A percentile compares a stretch with the other conserved stretches of the same genome.
Conservation (phyloP, 1,139 yeast species). For the Sugiyamaella castrensis region DNA sequence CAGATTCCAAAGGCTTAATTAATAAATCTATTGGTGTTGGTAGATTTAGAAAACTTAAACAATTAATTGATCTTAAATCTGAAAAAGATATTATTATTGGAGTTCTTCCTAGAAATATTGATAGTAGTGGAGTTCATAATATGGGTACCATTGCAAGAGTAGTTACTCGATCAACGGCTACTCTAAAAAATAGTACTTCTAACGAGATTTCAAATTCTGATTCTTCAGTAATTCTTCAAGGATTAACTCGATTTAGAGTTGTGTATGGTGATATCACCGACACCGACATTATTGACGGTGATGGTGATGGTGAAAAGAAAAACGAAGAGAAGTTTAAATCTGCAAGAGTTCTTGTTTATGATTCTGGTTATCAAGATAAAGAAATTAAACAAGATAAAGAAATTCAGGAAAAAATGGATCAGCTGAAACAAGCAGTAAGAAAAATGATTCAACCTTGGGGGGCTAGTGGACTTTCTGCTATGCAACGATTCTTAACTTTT, state of each 20-base stretch:
- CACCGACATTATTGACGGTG: too few species aligned
- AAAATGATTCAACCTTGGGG: slow-evolving; percentile 18
- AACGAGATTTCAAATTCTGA: not conserved
- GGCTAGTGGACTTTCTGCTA: slow-evolving; percentile 19
- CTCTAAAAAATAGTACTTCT: too few species aligned
- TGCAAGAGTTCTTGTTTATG: slow-evolving; percentile 10
- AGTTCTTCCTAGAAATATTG: slow-evolving; percentile 11
- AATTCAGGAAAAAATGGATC: slow-evolving; percentile 25
- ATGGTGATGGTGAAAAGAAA: too few species aligned
- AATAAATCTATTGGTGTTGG: slow-evolving; percentile 7
- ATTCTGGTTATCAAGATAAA: slow-evolving; percentile 9
- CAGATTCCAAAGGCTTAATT: slow-evolving; percentile 6
- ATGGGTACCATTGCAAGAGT: slow-evolving; percentile 31
- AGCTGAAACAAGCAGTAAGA: slow-evolving; percentile 23
- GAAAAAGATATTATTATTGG: slow-evolving; percentile 14
- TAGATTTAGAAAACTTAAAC: slow-evolving; percentile 5
- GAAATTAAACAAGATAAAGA: slow-evolving; percentile 7
- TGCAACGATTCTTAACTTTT: slow-evolving; percentile 25
- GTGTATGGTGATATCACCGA: slow-evolving; percentile 9
- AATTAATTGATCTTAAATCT: slow-evolving; percentile 13
- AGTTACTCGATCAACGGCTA: slow-evolving; percentile 10
- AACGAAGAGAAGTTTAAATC: not conserved
- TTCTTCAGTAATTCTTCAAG: slow-evolving; percentile 26
- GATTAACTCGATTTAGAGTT: slow-evolving; percentile 27
- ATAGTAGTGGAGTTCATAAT: slow-evolving; percentile 13